Evolutionary conservation across 371 early-diverging fungal genomes (phyloP).

Genomic region (Dinochytrium kinnereticum): DNA sequence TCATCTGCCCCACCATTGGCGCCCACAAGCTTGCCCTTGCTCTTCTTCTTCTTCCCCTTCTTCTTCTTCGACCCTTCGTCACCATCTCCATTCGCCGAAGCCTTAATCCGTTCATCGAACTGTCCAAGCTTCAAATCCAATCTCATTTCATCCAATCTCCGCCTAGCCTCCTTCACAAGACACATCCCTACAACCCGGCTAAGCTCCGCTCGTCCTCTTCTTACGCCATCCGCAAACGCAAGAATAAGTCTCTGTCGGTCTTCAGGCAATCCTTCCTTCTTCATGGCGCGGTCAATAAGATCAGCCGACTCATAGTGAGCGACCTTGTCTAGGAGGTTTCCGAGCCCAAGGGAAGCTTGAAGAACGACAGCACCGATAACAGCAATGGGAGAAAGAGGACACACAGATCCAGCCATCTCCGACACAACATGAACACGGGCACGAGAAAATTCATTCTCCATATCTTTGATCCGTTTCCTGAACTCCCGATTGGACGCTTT

Average conservation of each 20-base stretch:
- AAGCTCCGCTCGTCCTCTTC: not conserved
- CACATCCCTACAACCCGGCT: constrained; percentile 3
- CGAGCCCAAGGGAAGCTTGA: constrained; percentile 9
- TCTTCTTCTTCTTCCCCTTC: constrained; percentile 4
- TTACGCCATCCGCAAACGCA: not conserved
- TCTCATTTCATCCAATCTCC: constrained; percentile 1
- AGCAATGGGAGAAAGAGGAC: not conserved
- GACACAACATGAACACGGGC: not conserved
- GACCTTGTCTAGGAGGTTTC: constrained; percentile 12
- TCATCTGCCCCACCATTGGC: not conserved
- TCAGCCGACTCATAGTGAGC: constrained; percentile 1
- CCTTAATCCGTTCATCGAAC: not conserved
- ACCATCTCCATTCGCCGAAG: not conserved
- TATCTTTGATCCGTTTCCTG: not conserved
- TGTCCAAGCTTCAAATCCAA: not conserved
- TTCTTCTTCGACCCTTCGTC: not conserved
- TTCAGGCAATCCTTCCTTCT: constrained; percentile 9
- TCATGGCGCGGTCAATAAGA: not conserved
- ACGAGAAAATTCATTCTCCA: not conserved
- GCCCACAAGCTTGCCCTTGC: too few species aligned
- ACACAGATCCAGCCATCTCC: constrained; percentile 10
- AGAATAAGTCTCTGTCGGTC: not conserved
- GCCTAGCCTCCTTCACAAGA: constrained; percentile 8
- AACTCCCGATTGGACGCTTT: constrained; percentile 1
- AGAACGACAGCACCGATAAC: constrained; percentile 11